These are phyloP conservation scores for Ogataea methanolica DNA, from an alignment of 805 yeast genomes.

Conservation along the genomic window DNA sequence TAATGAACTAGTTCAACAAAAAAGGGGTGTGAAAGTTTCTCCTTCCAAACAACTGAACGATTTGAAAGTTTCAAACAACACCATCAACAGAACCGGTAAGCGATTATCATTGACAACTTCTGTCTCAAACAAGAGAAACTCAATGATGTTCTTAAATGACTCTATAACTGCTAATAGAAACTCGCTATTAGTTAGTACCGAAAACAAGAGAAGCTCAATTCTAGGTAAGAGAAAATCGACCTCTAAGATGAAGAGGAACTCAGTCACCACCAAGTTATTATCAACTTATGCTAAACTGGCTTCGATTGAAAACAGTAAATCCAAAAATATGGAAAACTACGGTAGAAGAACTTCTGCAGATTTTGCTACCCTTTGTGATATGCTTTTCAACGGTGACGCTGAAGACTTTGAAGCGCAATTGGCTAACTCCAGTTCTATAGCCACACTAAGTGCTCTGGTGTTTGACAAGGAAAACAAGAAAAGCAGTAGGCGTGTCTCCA, in stretches of 20 bases:
- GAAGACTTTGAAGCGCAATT: conserved; percentile 8
- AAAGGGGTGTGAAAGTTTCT: conserved; percentile 5
- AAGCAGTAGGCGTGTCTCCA: conserved; percentile 9
- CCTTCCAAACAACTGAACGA: conserved; percentile 3
- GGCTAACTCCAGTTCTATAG: conserved; percentile 41
- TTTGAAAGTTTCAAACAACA: not conserved
- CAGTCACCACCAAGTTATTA: conserved; percentile 65
- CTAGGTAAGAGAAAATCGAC: conserved; percentile 16
- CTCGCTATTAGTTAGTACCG: too few species aligned
- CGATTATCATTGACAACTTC: conserved; percentile 13
- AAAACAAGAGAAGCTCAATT: conserved; percentile 14
- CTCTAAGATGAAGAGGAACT: conserved; percentile 50
- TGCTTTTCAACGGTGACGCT: conserved; percentile 67
- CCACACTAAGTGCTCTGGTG: conserved; percentile 43
- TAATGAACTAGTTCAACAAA: conserved; percentile 15
- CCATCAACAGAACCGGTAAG: not conserved
- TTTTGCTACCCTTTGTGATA: conserved; percentile 74
- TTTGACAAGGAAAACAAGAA: conserved; percentile 19
- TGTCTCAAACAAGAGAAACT: conserved; percentile 27
- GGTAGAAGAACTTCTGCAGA: conserved; percentile 74
- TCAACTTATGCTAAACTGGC: conserved; percentile 71
- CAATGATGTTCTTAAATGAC: conserved; percentile 27
- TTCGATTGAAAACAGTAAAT: conserved; percentile 46
- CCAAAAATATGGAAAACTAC: conserved; percentile 68
- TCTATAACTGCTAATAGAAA: not conserved